These are phyloP conservation scores for Scheffersomyces lignosus DNA, from an alignment of 805 yeast species.

Conservation along the genomic window DNA sequence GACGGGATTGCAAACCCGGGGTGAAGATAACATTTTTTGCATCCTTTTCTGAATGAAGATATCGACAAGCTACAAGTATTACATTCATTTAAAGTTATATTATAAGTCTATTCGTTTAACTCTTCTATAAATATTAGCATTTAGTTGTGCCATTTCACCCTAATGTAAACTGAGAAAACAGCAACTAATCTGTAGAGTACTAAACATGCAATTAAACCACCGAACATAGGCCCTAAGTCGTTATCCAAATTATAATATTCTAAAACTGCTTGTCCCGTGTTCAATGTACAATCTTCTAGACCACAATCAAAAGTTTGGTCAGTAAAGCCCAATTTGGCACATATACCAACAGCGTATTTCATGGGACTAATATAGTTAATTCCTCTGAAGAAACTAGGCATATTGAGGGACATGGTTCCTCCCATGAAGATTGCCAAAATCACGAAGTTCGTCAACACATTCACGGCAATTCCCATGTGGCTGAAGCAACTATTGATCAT, in stretches of 20 bases:
- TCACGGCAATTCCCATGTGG: slow-evolving; percentile 80
- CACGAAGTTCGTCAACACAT: slow-evolving; percentile 62
- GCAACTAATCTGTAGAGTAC: slow-evolving; percentile 45
- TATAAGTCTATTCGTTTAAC: no score
- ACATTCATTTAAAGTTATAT: no score
- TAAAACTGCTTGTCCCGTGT: slow-evolving; percentile 57
- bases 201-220: slow-evolving; percentile 38
- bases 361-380: slow-evolving; percentile 77
- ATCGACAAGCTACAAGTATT: no score
- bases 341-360: slow-evolving; percentile 64
- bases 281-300: slow-evolving; percentile 45
- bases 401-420: slow-evolving; percentile 77
- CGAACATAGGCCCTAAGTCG: slow-evolving; percentile 37
- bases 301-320: slow-evolving; percentile 54
- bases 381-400: slow-evolving; percentile 68
- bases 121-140: no score
- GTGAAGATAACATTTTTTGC: no score
- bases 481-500: slow-evolving; percentile 70
- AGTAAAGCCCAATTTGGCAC: slow-evolving; percentile 59
- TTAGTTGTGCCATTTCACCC: slow-evolving; percentile 15
- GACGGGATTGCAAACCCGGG: no score
- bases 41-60: no score
- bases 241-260: slow-evolving; percentile 47
- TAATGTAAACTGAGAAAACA: slow-evolving; percentile 11
- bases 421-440: slow-evolving; percentile 81